phyloP scores from a whole-genome alignment of 805 yeast species.

The Candida coleopterorum region DNA sequence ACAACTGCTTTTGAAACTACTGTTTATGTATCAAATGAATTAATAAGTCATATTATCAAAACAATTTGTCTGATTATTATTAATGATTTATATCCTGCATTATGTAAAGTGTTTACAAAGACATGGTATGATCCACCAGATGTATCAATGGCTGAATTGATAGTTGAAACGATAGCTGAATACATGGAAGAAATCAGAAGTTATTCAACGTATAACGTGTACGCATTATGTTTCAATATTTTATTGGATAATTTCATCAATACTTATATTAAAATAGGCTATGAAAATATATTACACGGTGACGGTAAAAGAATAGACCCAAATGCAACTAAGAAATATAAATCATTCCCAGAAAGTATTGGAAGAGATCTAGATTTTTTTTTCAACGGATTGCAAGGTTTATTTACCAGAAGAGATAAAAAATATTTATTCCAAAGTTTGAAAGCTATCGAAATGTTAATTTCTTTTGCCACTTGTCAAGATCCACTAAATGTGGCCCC shows the following conservation, averaged over 20 bases:
- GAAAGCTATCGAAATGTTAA: slow-evolving; percentile 37
- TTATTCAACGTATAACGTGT: slow-evolving; percentile 38
- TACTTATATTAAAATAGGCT: slow-evolving; percentile 35
- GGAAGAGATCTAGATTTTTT: slow-evolving; percentile 35
- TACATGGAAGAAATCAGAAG: slow-evolving; percentile 62
- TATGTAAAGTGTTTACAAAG: slow-evolving; percentile 58
- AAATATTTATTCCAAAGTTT: slow-evolving; percentile 35
- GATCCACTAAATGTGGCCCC: slow-evolving; percentile 30
- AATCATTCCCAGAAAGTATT: slow-evolving; percentile 35
- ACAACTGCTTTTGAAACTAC: slow-evolving; percentile 36
- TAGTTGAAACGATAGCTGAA: slow-evolving; percentile 70
- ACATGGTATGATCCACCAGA: slow-evolving; percentile 59
- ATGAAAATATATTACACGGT: slow-evolving; percentile 37
- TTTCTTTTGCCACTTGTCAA: slow-evolving; percentile 36
- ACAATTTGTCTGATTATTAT: slow-evolving; percentile 63
- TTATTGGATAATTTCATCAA: slow-evolving; percentile 35
- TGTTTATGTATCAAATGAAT: slow-evolving; percentile 66
- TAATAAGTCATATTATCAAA: slow-evolving; percentile 71
- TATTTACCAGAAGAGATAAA: slow-evolving; percentile 37
- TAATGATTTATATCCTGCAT: slow-evolving; percentile 65
- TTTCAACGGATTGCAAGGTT: slow-evolving; percentile 30
- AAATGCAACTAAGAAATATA: slow-evolving; percentile 26
- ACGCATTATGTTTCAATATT: slow-evolving; percentile 34
- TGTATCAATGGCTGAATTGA: slow-evolving; percentile 49
- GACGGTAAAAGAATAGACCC: slow-evolving; percentile 41